Conservation (phyloP, 306 rosid species). For the Glycine latifolia region DNA sequence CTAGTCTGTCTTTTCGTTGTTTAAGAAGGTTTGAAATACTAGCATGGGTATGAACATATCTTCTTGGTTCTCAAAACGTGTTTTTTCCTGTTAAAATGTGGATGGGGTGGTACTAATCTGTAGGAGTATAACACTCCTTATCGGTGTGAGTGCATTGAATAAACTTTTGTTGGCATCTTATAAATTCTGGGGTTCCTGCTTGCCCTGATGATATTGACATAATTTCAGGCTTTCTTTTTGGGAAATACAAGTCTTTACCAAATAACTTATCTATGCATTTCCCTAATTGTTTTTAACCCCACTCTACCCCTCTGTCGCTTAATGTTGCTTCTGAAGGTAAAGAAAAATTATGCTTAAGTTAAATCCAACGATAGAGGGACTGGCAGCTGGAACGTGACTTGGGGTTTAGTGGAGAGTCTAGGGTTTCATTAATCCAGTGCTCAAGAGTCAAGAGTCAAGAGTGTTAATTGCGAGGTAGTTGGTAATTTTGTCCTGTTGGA, state of each 20-base stretch:
- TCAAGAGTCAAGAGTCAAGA: not conserved
- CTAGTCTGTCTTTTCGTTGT: not conserved
- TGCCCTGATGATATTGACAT: constrained; percentile 40
- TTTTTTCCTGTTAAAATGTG: constrained; percentile 25
- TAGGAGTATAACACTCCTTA: constrained; percentile 5
- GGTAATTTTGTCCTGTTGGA: constrained; percentile 3
- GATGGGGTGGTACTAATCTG: not conserved
- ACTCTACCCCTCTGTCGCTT: not conserved
- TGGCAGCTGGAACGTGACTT: constrained; percentile 18
- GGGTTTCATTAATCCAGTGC: constrained; percentile 39
- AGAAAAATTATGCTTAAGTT: not conserved
- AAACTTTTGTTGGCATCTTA: constrained; percentile 28
- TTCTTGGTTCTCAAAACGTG: not conserved
- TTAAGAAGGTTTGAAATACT: not conserved
- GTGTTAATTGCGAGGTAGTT: constrained; percentile 8
- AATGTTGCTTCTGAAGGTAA: not conserved
- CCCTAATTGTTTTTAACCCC: not conserved
- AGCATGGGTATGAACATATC: not conserved
- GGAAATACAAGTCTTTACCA: constrained; percentile 17
- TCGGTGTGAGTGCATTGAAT: constrained; percentile 44
- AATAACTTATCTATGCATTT: constrained; percentile 10
- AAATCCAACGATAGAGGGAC: constrained; percentile 7
- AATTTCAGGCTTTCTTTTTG: constrained; percentile 27
- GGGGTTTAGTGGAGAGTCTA: constrained; percentile 37
- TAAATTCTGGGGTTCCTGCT: not conserved